A percentile compares a stretch with the other conserved stretches of the same genome.
phyloP scores from a whole-genome alignment of 2,329 filamentous ascomycete species.

The Aspergillus eucalypticola region DNA sequence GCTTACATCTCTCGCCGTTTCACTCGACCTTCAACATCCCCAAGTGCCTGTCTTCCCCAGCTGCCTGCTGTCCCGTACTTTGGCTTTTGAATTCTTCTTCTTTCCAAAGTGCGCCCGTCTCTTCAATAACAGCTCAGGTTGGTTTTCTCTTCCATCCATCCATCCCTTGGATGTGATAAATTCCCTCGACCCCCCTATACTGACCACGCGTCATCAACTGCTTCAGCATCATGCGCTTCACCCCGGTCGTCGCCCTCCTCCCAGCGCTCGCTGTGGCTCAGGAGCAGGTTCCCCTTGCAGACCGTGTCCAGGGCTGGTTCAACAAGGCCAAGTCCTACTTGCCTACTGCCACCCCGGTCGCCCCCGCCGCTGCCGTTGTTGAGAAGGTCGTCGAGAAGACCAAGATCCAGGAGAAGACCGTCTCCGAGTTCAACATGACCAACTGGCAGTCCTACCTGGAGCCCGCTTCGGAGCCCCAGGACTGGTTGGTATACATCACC shows the following conservation, averaged over 20 bases:
- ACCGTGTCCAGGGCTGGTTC: constrained; percentile 50
- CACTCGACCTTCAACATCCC: constrained; percentile 20
- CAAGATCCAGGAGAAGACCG: constrained; percentile 51
- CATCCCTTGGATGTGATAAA: constrained; percentile 1
- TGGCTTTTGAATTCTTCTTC: constrained; percentile 18
- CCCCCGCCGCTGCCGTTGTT: constrained; percentile 24
- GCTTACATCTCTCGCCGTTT: constrained; percentile 24
- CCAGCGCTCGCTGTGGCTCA: constrained; percentile 56
- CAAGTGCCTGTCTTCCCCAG: constrained; percentile 23
- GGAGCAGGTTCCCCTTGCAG: constrained; percentile 56
- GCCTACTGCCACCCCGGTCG: constrained; percentile 48
- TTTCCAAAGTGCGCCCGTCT: constrained; percentile 23
- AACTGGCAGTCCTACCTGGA: constrained; percentile 60
- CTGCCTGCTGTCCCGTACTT: constrained; percentile 29
- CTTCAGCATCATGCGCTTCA: constrained; percentile 54
- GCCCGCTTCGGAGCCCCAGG: constrained; percentile 43
- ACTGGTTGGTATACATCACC: constrained; percentile 63
- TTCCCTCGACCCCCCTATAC: constrained; percentile 11
- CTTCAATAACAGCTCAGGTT: constrained; percentile 21
- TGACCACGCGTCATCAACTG: constrained; percentile 24
- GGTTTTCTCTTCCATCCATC: constrained; percentile 10
- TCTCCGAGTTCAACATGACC: constrained; percentile 55
- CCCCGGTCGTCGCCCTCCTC: constrained; percentile 51
- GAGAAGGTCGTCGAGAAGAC: constrained; percentile 48
- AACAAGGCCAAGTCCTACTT: constrained; percentile 57